Base-by-base conservation (phyloP, 176 grass and related monocot species). In the Rhipidocladum racemiflorum region DNA sequence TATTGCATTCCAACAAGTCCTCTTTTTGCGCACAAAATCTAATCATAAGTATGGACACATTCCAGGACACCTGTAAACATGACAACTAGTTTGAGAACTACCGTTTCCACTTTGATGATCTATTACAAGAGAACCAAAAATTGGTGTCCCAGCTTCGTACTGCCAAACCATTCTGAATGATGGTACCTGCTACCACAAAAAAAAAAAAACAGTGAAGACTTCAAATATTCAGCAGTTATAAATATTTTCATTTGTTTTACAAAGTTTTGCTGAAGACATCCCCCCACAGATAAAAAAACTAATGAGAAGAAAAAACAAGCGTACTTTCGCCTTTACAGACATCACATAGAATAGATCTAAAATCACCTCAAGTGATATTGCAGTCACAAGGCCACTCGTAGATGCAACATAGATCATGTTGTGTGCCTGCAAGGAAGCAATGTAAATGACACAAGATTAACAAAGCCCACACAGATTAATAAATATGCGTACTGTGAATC, bases 311-410 rank as follows among this genome's bases (percentile, higher is more conserved):
- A 7, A 59, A 75, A 74, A 9, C 8, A 69, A 34, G 32, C 48
- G 60, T 51, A 29, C 0, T 71, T 81, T 61, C 45, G 18, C 65
- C 42, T 46, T 68, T n/a, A 24, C 48, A 68, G 15, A 60, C 68
- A 53, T 10, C 61, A 77, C 21, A 11, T 6, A 4, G 55, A 69
- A 77, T 55, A 89, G n/a, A 72, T 65, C 14, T 24, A 49, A 42
- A 74, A 80, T 73, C 64, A 97, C 95, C 95, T 89, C 71, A 80
- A 91, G 57, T 39, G 79, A 94, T 86, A 94, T 59, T 79, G 92
- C 92, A 75, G 86, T 94, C 13, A 97, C 88, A 92, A 88, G 84
- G 29, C 92, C 95, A 81, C 95, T 94, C 3, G 95, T 94, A 34
- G 86, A 97, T 77, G 87, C 86, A 12, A 84, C 86, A 91, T 97